These are phyloP conservation scores for Solanum chaucha DNA, from an alignment of 257 asterid genomes.

Conservation along the genomic window DNA sequence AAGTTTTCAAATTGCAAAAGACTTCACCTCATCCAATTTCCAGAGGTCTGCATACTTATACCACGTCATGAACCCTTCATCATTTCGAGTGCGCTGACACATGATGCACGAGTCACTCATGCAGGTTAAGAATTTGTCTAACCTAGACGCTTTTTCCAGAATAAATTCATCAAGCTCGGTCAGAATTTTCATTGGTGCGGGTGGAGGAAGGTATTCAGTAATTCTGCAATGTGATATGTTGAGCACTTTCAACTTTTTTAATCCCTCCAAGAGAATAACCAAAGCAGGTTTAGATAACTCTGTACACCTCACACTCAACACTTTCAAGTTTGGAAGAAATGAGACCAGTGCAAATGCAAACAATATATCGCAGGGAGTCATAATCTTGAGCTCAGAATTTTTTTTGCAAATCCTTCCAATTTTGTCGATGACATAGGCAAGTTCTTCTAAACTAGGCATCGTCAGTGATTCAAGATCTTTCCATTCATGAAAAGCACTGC, in stretches of 20 bases:
- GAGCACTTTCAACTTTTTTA: constrained; percentile 51
- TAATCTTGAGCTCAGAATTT: constrained; percentile 50
- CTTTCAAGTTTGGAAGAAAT: constrained; percentile 49
- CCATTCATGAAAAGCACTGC: constrained; percentile 48
- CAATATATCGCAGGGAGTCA: constrained; percentile 44
- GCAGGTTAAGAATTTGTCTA: constrained; percentile 45
- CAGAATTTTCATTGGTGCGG: constrained; percentile 22
- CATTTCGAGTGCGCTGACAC: constrained; percentile 54
- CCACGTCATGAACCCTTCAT: constrained; percentile 78
- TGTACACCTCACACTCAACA: constrained; percentile 66
- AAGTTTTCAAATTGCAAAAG: constrained; percentile 44
- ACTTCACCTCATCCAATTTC: constrained; percentile 63
- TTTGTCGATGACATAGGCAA: constrained; percentile 52
- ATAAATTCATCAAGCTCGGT: constrained; percentile 31
- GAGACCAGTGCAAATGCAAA: constrained; percentile 33
- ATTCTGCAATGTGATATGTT: constrained; percentile 70
- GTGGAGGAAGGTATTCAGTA: constrained; percentile 25
- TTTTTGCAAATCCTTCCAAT: constrained; percentile 44
- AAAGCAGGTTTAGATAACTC: constrained; percentile 38
- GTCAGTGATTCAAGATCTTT: constrained; percentile 53
- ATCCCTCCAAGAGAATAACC: constrained; percentile 36
- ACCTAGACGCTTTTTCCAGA: constrained; percentile 29
- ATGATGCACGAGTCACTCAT: constrained; percentile 40
- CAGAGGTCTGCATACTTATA: constrained; percentile 68
- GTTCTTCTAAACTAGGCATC: constrained; percentile 62